Percentiles rank a stretch among this genome's conserved stretches.
These are phyloP conservation scores for Ustilago hordei DNA, from an alignment of 1,284 basidiomycete genomes.

Conservation along the genomic window DNA sequence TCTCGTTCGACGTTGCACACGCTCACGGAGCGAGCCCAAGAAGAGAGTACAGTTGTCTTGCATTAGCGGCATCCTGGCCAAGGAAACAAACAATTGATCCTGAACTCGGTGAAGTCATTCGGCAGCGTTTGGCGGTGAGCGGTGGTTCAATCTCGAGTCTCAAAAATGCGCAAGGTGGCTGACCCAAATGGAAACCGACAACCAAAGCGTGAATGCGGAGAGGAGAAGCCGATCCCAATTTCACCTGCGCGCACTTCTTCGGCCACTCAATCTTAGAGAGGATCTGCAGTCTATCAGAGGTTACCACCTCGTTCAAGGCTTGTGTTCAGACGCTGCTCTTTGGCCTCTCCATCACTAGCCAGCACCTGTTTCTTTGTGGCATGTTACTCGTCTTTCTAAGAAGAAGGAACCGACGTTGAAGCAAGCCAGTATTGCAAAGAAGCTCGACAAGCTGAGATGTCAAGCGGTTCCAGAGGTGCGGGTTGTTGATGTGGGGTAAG, in stretches of 20 bases:
- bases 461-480: neutral
- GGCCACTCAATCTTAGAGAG: neutral
- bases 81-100: constrained; percentile 4
- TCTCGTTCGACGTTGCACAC: too few species aligned
- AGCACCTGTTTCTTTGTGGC: neutral
- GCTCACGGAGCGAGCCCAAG: neutral
- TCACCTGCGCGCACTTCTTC: neutral
- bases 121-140: neutral
- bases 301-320: neutral
- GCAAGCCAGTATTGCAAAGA: neutral
- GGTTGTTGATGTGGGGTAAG: neutral
- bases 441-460: neutral
- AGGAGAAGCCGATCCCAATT: constrained; percentile 13
- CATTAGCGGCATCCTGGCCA: constrained; percentile 2
- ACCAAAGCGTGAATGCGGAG: constrained; percentile 26
- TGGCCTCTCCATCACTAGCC: neutral
- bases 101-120: neutral
- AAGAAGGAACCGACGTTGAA: too few species aligned
- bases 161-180: neutral
- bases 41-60: neutral
- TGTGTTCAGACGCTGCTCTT: neutral
- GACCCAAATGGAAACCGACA: neutral
- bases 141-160: neutral
- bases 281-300: neutral
- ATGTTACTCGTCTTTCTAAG: too few species aligned